Evolutionary conservation across 345 rosid species (phyloP).

Genomic region (Corchorus capsularis): DNA sequence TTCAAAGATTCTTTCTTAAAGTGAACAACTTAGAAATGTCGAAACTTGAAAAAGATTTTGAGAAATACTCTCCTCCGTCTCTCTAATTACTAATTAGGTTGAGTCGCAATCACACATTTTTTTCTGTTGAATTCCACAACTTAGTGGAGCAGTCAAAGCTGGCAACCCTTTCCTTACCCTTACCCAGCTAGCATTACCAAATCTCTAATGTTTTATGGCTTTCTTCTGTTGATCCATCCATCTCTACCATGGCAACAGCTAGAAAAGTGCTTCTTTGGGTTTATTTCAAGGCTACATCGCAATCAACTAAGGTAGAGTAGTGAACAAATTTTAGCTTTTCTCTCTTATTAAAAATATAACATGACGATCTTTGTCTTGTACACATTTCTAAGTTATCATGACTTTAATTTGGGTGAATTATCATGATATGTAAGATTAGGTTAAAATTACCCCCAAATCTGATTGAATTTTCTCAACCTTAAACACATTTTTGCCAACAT

Average conservation of each 20-base stretch:
- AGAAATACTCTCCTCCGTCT: background rate
- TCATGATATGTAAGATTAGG: no score
- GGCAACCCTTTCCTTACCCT: background rate
- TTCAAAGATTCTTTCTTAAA: background rate
- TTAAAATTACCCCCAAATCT: no score
- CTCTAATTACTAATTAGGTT: background rate
- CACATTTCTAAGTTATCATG: no score
- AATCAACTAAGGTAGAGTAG: no score
- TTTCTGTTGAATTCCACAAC: background rate
- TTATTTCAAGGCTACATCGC: no score
- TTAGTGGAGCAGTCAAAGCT: conserved; percentile 15
- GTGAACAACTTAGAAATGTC: background rate
- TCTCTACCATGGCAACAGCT: background rate
- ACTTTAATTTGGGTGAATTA: no score
- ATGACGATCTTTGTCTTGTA: no score
- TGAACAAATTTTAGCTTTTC: background rate
- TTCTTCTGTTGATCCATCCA: background rate
- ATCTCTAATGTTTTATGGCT: background rate
- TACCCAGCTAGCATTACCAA: background rate
- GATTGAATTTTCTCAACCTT: no score
- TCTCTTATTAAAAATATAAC: background rate
- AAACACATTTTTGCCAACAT: no score
- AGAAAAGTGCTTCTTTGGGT: background rate
- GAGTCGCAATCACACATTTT: background rate
- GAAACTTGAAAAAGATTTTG: conserved; percentile 1